Base-by-base conservation (phyloP, 768 basidiomycete genomes). In the Podaxis sp. region DNA sequence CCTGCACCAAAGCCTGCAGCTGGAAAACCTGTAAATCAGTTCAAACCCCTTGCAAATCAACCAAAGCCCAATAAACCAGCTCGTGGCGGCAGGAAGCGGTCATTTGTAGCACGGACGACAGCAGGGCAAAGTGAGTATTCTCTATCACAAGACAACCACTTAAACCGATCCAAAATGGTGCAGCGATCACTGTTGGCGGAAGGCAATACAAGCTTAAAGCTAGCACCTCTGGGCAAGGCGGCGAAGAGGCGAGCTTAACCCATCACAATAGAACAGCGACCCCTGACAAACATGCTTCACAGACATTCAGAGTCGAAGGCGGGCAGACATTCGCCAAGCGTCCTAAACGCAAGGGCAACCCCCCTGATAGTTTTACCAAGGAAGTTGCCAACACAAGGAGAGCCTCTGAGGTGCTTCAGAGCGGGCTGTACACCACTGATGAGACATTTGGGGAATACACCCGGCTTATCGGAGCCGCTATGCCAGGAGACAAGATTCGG, bases 181-280 rank as follows among this genome's bases (percentile, higher is more conserved):
- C 17, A 58, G 48, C 48, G 4, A 50, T 58, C 46, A 58, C 57
- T 4, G 44, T 58, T 6, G 57, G 17, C 6, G 57, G 57, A 20
- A 48, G 37, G 20, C 17, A 6, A 30, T 58, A 58, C 28, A 58
- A 49, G 4, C 46, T 58, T 6, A 22, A 17, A 6, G 28, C 33
- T 3, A n/a, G 17, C 1, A 30, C 36, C 7, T 58, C 46, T 8
- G 30, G 57, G 11, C 4, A 48, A 12, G 57, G 57, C 6, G 44
- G 44, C 33, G 57, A 58, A 58, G 7, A 8, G 33, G 48, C 49
- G 20, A 22, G 46, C n/a, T 30, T 30, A 30, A 4, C n/a, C 22
- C 13, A 46, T 46, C 20, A 46, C 20, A 20, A 15, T 46, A 20
- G 2, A n/a, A n/a, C 20, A n/a, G 6, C n/a, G 17, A 20, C 5